Evolutionary conservation across 2,329 filamentous ascomycete genomes (phyloP), one percentile per base, ranked within the genome.

Genomic region (Aspergillus ochraceus): DNA sequence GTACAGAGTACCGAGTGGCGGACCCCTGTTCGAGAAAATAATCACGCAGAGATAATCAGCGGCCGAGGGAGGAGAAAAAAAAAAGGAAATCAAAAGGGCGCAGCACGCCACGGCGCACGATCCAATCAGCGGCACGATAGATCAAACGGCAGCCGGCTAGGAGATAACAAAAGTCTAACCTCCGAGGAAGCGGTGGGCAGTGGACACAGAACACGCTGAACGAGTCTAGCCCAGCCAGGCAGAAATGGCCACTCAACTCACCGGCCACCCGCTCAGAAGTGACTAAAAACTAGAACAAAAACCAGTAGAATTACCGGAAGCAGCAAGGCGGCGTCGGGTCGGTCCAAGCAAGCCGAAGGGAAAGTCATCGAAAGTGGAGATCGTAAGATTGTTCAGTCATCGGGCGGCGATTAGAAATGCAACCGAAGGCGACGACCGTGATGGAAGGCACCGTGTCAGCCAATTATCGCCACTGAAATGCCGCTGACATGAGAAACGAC

Each of bases 401-500:
- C 12, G 29, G 24, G 24, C 45, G 45, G 32, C 52, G 57, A 60
- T 52, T 51, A 51, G 52, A 52, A 52, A 14, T 47, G 42, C 52
- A 53, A 51, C 39, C 26, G 26, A 52, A 17, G 17, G 26, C 36
- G 42, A 29, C 51, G 26, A 36, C 4, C 32, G 32, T 14, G 11
- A 51, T 45, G 42, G 49, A 57, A 57, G 52, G 46, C 8, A 4
- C 32, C 17, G 19, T 39, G 20, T 20, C 22, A 49, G 29, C 66
- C 66, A 68, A 66, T 68, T 11, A 60, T 14, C 32, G n/a, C 11
- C 12, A 4, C 2, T 3, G 5, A 53, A 67, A 66, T 62, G 8
- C 52, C 47, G 66, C 65, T 68, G 65, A 68, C 64, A 56, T 42
- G 58, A 52, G n/a, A 14, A 12, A 30, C 24, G 14, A 14, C 29